Evolutionary conservation across 169 alveolate species (phyloP).

Genomic region (Cryptosporidium sp.): DNA sequence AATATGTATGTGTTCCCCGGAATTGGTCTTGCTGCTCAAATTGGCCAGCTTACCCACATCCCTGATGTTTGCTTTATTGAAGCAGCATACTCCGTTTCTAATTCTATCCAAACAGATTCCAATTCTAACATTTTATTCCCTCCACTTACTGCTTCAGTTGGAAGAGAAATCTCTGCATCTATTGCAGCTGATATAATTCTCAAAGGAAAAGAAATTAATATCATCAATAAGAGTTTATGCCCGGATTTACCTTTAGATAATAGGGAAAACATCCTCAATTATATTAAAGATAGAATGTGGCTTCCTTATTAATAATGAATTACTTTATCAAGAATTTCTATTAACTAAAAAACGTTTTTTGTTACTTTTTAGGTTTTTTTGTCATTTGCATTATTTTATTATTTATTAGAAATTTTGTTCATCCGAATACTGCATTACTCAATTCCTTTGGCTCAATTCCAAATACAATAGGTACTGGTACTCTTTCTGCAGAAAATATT

Average conservation of each 20-base stretch:
- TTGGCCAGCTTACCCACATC: slow-evolving; percentile 51
- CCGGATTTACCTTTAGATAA: slow-evolving; percentile 22
- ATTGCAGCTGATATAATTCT: slow-evolving; percentile 60
- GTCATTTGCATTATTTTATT: not conserved
- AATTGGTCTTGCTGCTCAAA: slow-evolving; percentile 77
- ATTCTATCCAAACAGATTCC: not conserved
- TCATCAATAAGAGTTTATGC: not conserved
- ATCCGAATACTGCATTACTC: slow-evolving; percentile 60
- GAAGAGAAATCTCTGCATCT: slow-evolving; percentile 47
- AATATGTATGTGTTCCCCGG: slow-evolving; percentile 81
- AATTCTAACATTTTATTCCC: slow-evolving; percentile 36
- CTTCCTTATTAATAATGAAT: slow-evolving; percentile 25
- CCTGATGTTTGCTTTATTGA: slow-evolving; percentile 73
- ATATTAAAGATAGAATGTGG: slow-evolving; percentile 63
- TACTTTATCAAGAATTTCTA: not conserved
- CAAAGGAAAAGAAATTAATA: slow-evolving; percentile 9
- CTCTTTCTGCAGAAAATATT: slow-evolving; percentile 52
- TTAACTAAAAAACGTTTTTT: not conserved
- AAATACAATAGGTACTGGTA: slow-evolving; percentile 51
- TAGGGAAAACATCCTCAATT: slow-evolving; percentile 23
- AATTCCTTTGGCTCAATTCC: slow-evolving; percentile 68
- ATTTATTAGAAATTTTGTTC: not conserved
- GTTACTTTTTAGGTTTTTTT: not conserved
- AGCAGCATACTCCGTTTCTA: slow-evolving; percentile 75
- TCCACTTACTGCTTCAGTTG: slow-evolving; percentile 45